Conservation (phyloP, 2,329 filamentous ascomycete genomes). For the Sclerotinia spermophila region DNA sequence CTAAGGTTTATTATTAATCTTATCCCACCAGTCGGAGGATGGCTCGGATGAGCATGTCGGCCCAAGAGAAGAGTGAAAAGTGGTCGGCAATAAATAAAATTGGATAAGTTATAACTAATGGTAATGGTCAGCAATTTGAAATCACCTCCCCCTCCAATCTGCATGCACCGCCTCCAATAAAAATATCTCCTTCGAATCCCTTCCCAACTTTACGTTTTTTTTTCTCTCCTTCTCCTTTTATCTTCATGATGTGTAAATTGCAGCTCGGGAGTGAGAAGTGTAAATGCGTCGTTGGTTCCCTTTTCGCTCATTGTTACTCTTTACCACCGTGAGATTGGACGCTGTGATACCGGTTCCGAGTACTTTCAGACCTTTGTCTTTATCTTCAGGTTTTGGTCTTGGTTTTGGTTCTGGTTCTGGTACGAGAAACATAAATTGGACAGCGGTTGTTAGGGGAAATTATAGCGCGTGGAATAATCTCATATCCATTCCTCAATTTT, state of each 20-base stretch:
- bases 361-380: neutral
- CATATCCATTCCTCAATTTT: neutral
- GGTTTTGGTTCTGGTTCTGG: neutral
- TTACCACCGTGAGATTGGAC: slow-evolving; percentile 1
- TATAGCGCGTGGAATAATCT: neutral
- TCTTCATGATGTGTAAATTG: neutral
- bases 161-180: no score
- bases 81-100: neutral
- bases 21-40: no score
- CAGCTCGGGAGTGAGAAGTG: accelerated
- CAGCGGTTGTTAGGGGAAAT: neutral
- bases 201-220: neutral
- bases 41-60: neutral
- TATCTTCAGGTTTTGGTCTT: neutral
- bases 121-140: slow-evolving; percentile 17
- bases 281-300: neutral
- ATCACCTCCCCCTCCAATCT: neutral
- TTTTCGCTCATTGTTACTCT: neutral
- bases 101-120: neutral
- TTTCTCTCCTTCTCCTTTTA: neutral
- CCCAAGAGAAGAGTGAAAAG: neutral
- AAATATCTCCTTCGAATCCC: neutral
- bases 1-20: no score
- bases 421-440: neutral
- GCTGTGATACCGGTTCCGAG: neutral